phyloP scores from a whole-genome alignment of 139 green algal genomes.

The Raphidocelis subcapitata region DNA sequence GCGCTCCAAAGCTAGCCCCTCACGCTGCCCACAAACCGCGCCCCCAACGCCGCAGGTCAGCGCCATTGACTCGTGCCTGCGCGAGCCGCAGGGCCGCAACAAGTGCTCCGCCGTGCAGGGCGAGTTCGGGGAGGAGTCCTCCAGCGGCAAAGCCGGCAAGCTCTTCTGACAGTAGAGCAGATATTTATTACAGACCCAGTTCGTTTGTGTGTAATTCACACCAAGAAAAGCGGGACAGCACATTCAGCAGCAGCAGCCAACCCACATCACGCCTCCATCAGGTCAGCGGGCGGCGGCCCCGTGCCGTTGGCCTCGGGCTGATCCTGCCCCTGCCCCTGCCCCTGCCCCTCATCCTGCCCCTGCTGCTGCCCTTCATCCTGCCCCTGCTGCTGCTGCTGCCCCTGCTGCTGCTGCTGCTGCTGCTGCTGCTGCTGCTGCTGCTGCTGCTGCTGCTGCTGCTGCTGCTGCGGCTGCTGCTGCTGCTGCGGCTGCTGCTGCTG shows the following conservation, averaged over 20 bases:
- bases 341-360: too few relatives aligned
- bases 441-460: slow-evolving; percentile 10
- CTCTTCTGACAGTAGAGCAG: not conserved
- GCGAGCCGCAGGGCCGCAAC: slow-evolving; percentile 60
- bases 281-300: too few relatives aligned
- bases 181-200: not conserved
- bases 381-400: slow-evolving; percentile 9
- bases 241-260: not conserved
- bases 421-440: not conserved
- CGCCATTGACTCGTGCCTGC: slow-evolving; percentile 78
- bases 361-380: too few relatives aligned
- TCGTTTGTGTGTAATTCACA: not conserved
- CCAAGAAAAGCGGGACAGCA: not conserved
- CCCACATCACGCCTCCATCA: not conserved
- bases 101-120: slow-evolving; percentile 73
- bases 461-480: not conserved
- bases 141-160: not conserved
- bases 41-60: slow-evolving; percentile 38
- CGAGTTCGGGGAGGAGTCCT: slow-evolving; percentile 35
- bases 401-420: slow-evolving; percentile 18
- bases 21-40: not conserved
- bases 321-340: too few relatives aligned
- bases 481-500: slow-evolving; percentile 10
- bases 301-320: not conserved
- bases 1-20: not conserved